A percentile compares a stretch with the other conserved stretches of the same genome.
phyloP scores from a whole-genome alignment of 257 asterid species.

The Solanum bukasovii region DNA sequence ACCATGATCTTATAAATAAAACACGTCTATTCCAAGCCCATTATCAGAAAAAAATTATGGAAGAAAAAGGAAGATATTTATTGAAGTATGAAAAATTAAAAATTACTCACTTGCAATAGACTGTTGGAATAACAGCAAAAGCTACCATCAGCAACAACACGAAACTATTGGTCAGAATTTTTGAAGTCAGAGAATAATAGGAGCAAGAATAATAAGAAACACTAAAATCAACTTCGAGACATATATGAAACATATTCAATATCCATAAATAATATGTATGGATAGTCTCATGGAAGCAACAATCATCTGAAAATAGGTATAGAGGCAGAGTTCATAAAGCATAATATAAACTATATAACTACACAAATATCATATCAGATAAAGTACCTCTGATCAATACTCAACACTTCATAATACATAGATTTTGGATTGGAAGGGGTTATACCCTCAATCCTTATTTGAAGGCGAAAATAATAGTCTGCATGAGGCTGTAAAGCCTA shows the following conservation, averaged over 20 bases:
- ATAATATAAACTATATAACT: not conserved
- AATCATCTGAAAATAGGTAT: not conserved
- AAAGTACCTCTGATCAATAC: not conserved
- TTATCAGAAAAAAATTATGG: not conserved
- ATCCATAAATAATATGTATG: not conserved
- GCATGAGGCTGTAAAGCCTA: not conserved
- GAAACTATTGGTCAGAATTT: constrained; percentile 41
- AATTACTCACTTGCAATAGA: constrained; percentile 58
- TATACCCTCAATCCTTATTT: not conserved
- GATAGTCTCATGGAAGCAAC: not conserved
- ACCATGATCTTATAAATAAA: not conserved
- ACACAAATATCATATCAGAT: not conserved
- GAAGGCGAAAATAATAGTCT: not conserved
- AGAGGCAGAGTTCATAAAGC: not conserved
- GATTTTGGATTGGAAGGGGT: too few relatives aligned
- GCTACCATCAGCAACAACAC: constrained; percentile 52
- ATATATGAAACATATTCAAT: not conserved
- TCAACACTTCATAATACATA: not conserved
- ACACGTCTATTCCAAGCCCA: not conserved
- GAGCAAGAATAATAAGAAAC: not conserved
- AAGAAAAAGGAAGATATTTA: not conserved
- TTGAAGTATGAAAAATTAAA: constrained; percentile 1
- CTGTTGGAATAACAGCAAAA: constrained; percentile 75
- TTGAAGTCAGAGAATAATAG: constrained; percentile 23
- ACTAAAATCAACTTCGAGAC: not conserved